These are phyloP conservation scores for Waitea zeae DNA, from an alignment of 1,284 basidiomycete species.

Conservation along the genomic window DNA sequence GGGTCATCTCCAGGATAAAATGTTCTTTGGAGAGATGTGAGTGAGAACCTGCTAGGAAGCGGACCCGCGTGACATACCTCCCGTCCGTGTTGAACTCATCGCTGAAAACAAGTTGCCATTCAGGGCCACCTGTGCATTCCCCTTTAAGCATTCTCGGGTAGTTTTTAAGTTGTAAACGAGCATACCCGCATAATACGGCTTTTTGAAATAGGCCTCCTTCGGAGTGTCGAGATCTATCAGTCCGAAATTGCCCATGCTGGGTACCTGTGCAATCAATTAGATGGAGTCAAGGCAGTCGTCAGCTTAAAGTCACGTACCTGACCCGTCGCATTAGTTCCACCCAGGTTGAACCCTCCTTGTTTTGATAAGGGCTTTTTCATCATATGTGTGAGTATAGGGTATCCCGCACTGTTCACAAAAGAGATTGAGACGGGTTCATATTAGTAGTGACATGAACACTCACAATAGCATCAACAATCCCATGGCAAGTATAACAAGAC, in stretches of 20 bases:
- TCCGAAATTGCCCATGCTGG: constrained; percentile 49
- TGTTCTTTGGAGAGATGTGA: neutral
- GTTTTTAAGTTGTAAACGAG: no score
- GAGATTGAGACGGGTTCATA: constrained; percentile 2
- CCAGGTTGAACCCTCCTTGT: constrained; percentile 58
- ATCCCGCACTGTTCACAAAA: constrained; percentile 50
- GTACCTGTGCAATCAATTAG: constrained; percentile 24
- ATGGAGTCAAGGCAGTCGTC: constrained; percentile 5
- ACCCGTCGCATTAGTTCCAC: constrained; percentile 68
- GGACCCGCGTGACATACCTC: constrained; percentile 58
- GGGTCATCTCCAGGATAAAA: constrained; percentile 25
- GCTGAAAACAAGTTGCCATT: constrained; percentile 62
- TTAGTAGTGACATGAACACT: constrained; percentile 10
- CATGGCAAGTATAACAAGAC: constrained; percentile 42
- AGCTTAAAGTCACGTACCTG: constrained; percentile 26
- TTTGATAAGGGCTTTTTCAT: constrained; percentile 27
- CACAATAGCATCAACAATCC: constrained; percentile 62
- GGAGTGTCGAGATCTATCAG: constrained; percentile 73
- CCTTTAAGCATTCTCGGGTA: no score
- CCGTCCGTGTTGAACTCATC: constrained; percentile 81
- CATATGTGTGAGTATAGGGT: constrained; percentile 63
- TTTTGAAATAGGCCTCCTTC: constrained; percentile 34
- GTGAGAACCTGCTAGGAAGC: no score
- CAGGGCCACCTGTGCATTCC: constrained; percentile 31
- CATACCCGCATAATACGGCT: no score